These are phyloP conservation scores for Vaccinium corymbosum DNA, from an alignment of 148 eudicot species.

Conservation along the genomic window DNA sequence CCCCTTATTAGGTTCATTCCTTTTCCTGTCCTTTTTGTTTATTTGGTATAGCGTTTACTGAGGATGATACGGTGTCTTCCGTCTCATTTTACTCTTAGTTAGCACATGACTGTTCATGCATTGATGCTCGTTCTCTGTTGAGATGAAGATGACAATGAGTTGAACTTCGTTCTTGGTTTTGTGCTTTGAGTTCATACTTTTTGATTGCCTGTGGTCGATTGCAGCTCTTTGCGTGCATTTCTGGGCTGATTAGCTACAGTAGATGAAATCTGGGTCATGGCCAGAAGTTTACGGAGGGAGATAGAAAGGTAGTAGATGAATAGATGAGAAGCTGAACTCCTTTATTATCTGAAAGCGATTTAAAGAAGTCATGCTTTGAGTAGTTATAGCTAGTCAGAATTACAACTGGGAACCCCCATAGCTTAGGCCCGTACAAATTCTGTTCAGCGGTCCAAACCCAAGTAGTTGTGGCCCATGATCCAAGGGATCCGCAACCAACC, in stretches of 20 bases:
- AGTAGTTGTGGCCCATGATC: no score
- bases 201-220: neutral
- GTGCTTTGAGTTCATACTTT: neutral
- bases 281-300: neutral
- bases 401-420: no score
- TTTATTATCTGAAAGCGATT: no score
- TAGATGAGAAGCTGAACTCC: neutral
- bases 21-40: neutral
- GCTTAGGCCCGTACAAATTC: no score
- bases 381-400: no score
- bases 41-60: neutral
- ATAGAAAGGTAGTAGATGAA: neutral
- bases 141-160: neutral
- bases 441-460: no score
- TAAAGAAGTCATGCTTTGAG: no score
- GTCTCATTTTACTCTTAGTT: neutral
- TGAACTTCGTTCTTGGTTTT: neutral
- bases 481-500: no score
- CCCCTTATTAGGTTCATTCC: neutral
- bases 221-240: neutral
- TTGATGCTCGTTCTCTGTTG: neutral
- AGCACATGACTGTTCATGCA: neutral
- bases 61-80: neutral
- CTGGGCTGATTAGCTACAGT: neutral
- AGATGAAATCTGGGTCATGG: neutral